Evolutionary conservation across 73 alveolate genomes (phyloP), one percentile per base, ranked within the genome.

Genomic region (Tetrahymena elliotti): DNA sequence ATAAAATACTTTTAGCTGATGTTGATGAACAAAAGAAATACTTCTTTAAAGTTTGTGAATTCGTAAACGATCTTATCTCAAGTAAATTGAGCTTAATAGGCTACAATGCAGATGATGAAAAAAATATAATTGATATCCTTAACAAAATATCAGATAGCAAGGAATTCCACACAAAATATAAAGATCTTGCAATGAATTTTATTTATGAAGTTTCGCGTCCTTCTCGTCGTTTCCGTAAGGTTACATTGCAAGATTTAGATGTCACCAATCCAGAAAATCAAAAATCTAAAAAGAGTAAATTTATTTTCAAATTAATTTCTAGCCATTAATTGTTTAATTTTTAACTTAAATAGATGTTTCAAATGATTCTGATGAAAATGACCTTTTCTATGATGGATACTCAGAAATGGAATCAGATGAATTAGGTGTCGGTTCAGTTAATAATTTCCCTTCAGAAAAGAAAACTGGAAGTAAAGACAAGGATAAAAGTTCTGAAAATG

Each of bases 101-200:
- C 84, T 95, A 96, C 92, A 95, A 95, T 35, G 93, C 95, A 5
- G 98, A 97, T 37, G 98, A 97, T 93, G 98, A 97, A 93, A 96
- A 97, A 94, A 94, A 93, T 52, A 83, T 97, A 18, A 96, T 95
- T 18, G 97, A 96, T 27, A 84, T 96, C 9, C 84, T 96, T 18
- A 96, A 95, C 94, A 95, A 93, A 83, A 95, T 96, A 18, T 68
- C 88, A 18, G 53, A 84, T 88, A 68, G 83, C 24, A 84, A 94
- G 11, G 93, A 94, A 41, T 94, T 83, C 93, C 93, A 94, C n/a
- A 94, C 93, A 40, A 94, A 94, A 38, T 94, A 94, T 34, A 84
- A 94, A 84, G 96, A 94, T 34, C 83, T 94, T 36, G 95, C 96
- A 1, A 94, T 94, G 96, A 94, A 84, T 41, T 94, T 94, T 94